Evolutionary conservation across 2,329 filamentous ascomycete genomes (phyloP).

Genomic region (Aaosphaeria arxii): DNA sequence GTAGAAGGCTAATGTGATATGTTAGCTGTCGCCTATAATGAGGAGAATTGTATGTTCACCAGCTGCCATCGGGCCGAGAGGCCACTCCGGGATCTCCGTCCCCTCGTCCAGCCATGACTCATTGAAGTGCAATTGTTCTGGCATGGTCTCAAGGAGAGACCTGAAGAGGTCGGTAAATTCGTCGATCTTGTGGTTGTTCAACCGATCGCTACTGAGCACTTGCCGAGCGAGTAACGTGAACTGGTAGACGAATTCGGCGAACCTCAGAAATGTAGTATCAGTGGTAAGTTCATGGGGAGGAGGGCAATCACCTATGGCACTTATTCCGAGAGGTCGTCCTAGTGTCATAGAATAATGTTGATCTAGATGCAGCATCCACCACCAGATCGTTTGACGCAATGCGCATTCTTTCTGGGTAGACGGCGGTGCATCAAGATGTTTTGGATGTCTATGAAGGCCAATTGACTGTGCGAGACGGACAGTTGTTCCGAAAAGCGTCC

Average conservation of each 20-base stretch:
- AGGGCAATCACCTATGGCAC: conserved; percentile 48
- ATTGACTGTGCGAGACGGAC: conserved; percentile 50
- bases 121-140: conserved; percentile 46
- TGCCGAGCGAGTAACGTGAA: conserved; percentile 49
- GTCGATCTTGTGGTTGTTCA: conserved; percentile 45
- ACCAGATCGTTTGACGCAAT: conserved; percentile 47
- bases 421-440: conserved; percentile 42
- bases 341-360: conserved; percentile 51
- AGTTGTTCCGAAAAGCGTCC: conserved; percentile 49
- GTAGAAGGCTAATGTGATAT: conserved; percentile 36
- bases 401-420: conserved; percentile 40
- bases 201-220: conserved; percentile 42
- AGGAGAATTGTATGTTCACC: conserved; percentile 23
- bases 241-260: conserved; percentile 46
- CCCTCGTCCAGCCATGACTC: conserved; percentile 41
- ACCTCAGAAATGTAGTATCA: conserved; percentile 42
- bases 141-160: conserved; percentile 46
- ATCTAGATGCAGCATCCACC: conserved; percentile 54
- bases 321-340: conserved; percentile 49
- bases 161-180: conserved; percentile 46
- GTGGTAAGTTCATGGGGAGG: conserved; percentile 45
- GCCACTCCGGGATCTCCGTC: conserved; percentile 45
- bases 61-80: conserved; percentile 45
- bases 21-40: neutral
- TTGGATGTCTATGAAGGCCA: conserved; percentile 49